Evolutionary conservation across 495 filamentous ascomycete species (phyloP).

Genomic region (Monascus purpureus): DNA sequence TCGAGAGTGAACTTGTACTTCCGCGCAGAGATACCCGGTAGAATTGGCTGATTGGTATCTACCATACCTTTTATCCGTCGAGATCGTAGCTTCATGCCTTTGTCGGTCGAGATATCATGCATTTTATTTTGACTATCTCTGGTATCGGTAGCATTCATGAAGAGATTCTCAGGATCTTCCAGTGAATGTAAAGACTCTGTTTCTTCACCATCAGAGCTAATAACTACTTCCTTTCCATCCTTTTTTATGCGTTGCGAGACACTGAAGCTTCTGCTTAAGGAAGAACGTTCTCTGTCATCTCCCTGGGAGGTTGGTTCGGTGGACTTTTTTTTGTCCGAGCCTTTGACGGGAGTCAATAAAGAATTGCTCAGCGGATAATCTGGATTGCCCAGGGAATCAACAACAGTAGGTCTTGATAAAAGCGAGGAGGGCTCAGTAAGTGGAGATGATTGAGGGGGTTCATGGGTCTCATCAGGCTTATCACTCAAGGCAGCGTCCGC

Average conservation of each 20-base stretch:
- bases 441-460: constrained; percentile 18
- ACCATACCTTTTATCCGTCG: constrained; percentile 1
- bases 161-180: constrained; percentile 27
- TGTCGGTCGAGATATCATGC: constrained; percentile 1
- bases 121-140: constrained; percentile 6
- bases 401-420: constrained; percentile 7
- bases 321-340: constrained; percentile 1
- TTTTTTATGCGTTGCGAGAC: constrained; percentile 30
- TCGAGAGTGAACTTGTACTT: constrained; percentile 58
- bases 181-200: constrained; percentile 42
- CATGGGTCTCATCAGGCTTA: no score
- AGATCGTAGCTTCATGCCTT: constrained; percentile 7
- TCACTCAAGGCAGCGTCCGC: constrained; percentile 1
- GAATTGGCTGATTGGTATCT: constrained; percentile 1
- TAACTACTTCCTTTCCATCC: constrained; percentile 39
- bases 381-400: constrained; percentile 6
- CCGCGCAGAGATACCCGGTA: constrained; percentile 13
- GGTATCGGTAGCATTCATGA: constrained; percentile 10
- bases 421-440: constrained; percentile 20
- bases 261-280: constrained; percentile 10
- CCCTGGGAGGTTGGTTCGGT: constrained; percentile 10
- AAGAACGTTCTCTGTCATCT: constrained; percentile 6
- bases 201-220: constrained; percentile 60
- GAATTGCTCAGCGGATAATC: constrained; percentile 9
- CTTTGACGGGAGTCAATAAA: constrained; percentile 4